These are phyloP conservation scores for Fraxinus cuspidata DNA, from an alignment of 257 asterid genomes.

Conservation along the genomic window DNA sequence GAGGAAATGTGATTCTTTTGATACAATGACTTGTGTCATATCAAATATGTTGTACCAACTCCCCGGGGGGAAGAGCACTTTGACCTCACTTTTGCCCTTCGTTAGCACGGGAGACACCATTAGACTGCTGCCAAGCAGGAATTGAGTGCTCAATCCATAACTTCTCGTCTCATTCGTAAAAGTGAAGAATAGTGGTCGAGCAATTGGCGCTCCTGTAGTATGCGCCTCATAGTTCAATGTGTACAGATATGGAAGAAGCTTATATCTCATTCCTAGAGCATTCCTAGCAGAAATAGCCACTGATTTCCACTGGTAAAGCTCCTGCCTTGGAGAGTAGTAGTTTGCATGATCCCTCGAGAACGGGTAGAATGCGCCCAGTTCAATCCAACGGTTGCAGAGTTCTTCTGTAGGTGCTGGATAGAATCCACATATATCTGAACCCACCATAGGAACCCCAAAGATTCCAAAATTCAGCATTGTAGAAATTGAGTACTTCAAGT, in stretches of 20 bases:
- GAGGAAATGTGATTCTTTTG: conserved; percentile 39
- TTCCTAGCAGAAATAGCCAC: conserved; percentile 90
- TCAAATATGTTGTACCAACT: conserved; percentile 83
- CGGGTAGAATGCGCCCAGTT: conserved; percentile 90
- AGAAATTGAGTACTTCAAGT: conserved; percentile 72
- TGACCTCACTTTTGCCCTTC: conserved; percentile 46
- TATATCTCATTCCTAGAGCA: conserved; percentile 91
- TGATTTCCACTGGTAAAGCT: conserved; percentile 94
- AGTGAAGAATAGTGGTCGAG: conserved; percentile 79
- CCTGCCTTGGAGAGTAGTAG: conserved; percentile 84
- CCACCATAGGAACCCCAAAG: conserved; percentile 97
- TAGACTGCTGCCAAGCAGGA: conserved; percentile 69
- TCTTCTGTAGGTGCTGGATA: conserved; percentile 88
- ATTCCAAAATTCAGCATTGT: conserved; percentile 83
- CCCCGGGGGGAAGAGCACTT: conserved; percentile 70
- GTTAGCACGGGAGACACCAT: conserved; percentile 92
- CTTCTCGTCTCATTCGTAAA: conserved; percentile 53
- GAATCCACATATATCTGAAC: conserved; percentile 95
- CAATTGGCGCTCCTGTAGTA: conserved; percentile 76
- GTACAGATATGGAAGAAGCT: conserved; percentile 71
- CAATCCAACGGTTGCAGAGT: conserved; percentile 98
- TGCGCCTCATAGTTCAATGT: conserved; percentile 86
- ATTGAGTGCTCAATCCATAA: conserved; percentile 81
- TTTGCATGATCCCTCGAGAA: conserved; percentile 95
- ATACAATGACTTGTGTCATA: conserved; percentile 55